Conservation (phyloP, 495 filamentous ascomycete genomes). For the Trichocladium antarcticum region DNA sequence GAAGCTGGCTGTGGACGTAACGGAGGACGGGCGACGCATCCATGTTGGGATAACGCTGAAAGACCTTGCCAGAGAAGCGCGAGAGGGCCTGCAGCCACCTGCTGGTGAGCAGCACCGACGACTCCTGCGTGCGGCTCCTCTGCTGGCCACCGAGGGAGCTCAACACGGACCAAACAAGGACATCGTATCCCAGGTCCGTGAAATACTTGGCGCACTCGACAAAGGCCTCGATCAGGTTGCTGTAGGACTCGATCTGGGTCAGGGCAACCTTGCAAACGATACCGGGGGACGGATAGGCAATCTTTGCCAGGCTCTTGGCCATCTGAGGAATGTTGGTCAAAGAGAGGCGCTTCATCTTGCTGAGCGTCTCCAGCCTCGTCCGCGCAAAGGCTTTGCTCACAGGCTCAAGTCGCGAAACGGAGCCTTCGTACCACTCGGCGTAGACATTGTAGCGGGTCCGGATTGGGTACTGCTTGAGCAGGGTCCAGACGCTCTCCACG, state of each 20-base stretch:
- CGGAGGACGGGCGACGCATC: slow-evolving; percentile 75
- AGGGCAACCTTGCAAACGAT: slow-evolving; percentile 81
- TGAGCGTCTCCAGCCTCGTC: slow-evolving; percentile 63
- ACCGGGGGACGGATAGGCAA: slow-evolving; percentile 77
- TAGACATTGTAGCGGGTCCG: slow-evolving; percentile 77
- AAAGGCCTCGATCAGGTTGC: slow-evolving; percentile 83
- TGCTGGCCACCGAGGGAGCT: slow-evolving; percentile 64
- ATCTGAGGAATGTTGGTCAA: slow-evolving; percentile 74
- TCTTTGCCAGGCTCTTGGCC: slow-evolving; percentile 76
- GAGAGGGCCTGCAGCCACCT: slow-evolving; percentile 79
- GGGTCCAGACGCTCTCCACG: slow-evolving; percentile 71
- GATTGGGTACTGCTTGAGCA: slow-evolving; percentile 69
- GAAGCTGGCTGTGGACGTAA: slow-evolving; percentile 77
- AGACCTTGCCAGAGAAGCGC: slow-evolving; percentile 75
- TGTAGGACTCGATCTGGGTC: slow-evolving; percentile 78
- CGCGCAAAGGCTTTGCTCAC: slow-evolving; percentile 69
- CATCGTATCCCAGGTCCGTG: slow-evolving; percentile 82
- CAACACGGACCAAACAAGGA: slow-evolving; percentile 79
- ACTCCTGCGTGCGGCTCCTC: slow-evolving; percentile 66
- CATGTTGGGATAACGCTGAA: slow-evolving; percentile 70
- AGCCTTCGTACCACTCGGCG: slow-evolving; percentile 77
- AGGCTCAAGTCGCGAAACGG: slow-evolving; percentile 62
- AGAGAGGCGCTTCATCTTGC: slow-evolving; percentile 73
- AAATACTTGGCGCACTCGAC: slow-evolving; percentile 91
- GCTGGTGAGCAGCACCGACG: slow-evolving; percentile 71